phyloP scores from a whole-genome alignment of 2,329 filamentous ascomycete species.

The Trichoderma breve region DNA sequence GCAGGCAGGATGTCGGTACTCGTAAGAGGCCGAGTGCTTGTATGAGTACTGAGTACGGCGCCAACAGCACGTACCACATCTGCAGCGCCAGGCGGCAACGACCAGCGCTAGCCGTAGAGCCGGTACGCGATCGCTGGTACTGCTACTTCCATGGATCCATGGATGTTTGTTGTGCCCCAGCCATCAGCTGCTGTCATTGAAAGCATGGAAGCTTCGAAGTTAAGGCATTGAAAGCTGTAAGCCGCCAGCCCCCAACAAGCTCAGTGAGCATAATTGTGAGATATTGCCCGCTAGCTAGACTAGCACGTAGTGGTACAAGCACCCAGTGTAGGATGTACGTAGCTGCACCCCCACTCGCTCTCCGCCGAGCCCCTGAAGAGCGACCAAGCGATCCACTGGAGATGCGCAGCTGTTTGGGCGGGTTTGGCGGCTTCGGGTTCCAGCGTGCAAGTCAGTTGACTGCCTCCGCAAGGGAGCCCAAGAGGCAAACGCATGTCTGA shows the following conservation, averaged over 20 bases:
- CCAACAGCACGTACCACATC: neutral
- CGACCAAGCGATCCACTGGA: constrained; percentile 17
- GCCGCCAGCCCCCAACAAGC: neutral
- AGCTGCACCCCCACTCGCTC: constrained; percentile 7
- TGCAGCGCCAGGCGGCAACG: neutral
- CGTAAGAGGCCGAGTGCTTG: neutral
- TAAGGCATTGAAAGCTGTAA: neutral
- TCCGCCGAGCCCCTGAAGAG: constrained; percentile 17
- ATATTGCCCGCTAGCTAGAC: neutral
- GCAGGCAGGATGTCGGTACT: neutral
- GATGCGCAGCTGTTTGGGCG: constrained; percentile 14
- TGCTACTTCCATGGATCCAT: neutral
- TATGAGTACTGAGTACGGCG: neutral
- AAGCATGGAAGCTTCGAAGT: neutral
- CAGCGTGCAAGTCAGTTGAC: constrained; percentile 19
- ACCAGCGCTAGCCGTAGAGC: neutral
- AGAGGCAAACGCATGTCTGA: neutral
- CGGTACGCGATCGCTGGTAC: neutral
- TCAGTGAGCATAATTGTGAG: neutral
- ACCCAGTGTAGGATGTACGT: neutral
- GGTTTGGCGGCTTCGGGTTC: constrained; percentile 18
- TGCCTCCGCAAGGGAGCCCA: constrained; percentile 16
- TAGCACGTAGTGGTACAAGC: neutral
- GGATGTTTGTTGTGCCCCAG: neutral
- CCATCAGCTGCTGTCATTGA: neutral